Conservation (phyloP, 148 eudicot species). For the Chenopodium suecicum region DNA sequence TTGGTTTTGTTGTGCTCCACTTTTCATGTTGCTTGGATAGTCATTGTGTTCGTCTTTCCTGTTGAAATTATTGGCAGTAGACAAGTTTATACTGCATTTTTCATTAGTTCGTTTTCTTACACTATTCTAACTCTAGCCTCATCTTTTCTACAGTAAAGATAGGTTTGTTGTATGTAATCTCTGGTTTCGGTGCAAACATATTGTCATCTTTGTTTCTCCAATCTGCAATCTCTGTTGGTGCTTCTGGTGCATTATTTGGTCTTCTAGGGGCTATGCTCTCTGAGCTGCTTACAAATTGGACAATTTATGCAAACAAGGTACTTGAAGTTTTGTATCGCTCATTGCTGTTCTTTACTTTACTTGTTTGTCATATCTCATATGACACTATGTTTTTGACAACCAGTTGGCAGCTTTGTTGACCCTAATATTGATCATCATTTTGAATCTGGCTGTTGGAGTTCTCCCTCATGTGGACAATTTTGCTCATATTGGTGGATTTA, state of each 20-base stretch:
- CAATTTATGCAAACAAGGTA: constrained; percentile 88
- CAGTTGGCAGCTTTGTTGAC: constrained; percentile 62
- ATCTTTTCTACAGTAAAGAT: constrained; percentile 49
- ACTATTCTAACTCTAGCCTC: constrained; percentile 9
- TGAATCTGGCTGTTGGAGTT: constrained; percentile 78
- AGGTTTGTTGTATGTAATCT: constrained; percentile 58
- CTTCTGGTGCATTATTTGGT: constrained; percentile 95
- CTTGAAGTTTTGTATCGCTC: background rate
- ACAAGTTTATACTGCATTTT: background rate
- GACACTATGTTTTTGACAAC: constrained; percentile 10
- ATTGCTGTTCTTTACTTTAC: background rate
- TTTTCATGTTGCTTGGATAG: background rate
- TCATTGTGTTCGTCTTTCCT: background rate
- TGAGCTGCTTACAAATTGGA: constrained; percentile 86
- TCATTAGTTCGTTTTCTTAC: background rate
- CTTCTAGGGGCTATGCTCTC: constrained; percentile 94
- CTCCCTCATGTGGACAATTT: constrained; percentile 93
- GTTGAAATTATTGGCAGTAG: background rate
- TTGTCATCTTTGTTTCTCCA: constrained; percentile 66
- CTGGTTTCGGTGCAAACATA: constrained; percentile 84
- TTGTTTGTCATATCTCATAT: background rate
- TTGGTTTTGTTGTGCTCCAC: background rate
- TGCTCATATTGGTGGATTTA: constrained; percentile 90
- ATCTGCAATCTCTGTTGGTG: constrained; percentile 77
- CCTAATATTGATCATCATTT: constrained; percentile 56